Evolutionary conservation across 2,329 filamentous ascomycete genomes (phyloP), one percentile per base, ranked within the genome.

Genomic region (Fusarium ramigenum): DNA sequence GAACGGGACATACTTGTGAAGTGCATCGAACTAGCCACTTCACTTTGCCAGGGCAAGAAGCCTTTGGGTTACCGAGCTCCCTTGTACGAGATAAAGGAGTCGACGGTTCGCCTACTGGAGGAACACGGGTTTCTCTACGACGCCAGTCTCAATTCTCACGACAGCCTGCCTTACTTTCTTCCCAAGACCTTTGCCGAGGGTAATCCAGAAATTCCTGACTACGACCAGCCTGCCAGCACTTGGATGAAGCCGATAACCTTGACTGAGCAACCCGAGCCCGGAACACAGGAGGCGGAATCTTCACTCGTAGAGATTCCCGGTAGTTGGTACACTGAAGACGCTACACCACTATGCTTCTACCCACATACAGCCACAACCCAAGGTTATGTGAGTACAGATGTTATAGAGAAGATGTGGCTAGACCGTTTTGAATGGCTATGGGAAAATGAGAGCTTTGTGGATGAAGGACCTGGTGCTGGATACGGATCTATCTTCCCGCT

Each of bases 271-370:
- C 30, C 37, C 0, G 9, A 44, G 23, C 15, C 16, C 6, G 47
- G 58, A 0, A 25, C 59, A 0, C 19, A 16, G 8, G 23, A 34
- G 0, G 32, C 30, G 0, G 39, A 56, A 19, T 1, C 14, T 2
- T 43, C 37, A 0, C 0, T 61, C 0, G 32, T 56, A 2, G 59
- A 61, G 9, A 61, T 61, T 19, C 49, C 59, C 0, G 23, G 37
- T 34, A 61, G 59, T 15, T 61, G 59, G 59, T 61, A 61, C n/a
- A 61, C 59, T 3, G 59, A 61, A 5, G 59, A 61, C 11, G 59
- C 59, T 12, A 61, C 59, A 0, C 59, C 59, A 2, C 10, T 61
- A 28, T 53, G 59, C 16, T 61, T 21, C 37, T 61, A 25, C 14
- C 49, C 59, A 0, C 59, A 61, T 4, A 21, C 21, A 0, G 15